Evolutionary conservation across 768 basidiomycete genomes (phyloP).

Genomic region (Strobilomyces confusus): DNA sequence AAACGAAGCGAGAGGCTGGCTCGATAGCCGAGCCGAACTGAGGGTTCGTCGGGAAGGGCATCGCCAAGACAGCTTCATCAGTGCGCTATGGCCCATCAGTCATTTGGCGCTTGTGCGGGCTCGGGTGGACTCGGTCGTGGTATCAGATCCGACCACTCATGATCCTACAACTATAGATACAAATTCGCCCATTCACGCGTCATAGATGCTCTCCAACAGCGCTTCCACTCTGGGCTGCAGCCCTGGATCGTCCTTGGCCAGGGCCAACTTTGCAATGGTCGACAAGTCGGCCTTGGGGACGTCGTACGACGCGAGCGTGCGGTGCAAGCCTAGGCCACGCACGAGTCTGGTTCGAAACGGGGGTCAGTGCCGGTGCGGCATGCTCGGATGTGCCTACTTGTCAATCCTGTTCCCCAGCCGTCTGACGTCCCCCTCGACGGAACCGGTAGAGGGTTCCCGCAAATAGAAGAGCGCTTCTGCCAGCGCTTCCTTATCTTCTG

Average conservation of each 20-base stretch:
- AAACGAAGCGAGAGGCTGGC: not conserved
- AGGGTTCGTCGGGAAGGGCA: slow-evolving; percentile 8
- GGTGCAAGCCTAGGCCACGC: slow-evolving; percentile 51
- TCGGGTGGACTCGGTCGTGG: not conserved
- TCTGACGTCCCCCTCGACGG: slow-evolving; percentile 57
- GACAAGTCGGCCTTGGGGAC: slow-evolving; percentile 56
- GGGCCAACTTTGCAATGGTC: slow-evolving; percentile 41
- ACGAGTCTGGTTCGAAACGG: slow-evolving; percentile 48
- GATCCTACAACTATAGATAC: no score
- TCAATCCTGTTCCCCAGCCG: slow-evolving; percentile 52
- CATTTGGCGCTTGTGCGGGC: slow-evolving; percentile 4
- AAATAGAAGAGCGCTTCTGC: slow-evolving; percentile 57
- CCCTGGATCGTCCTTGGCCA: slow-evolving; percentile 32
- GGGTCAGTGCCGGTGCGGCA: slow-evolving; percentile 6
- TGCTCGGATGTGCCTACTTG: slow-evolving; percentile 37
- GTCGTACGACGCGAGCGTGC: slow-evolving; percentile 55
- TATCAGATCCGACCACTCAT: no score
- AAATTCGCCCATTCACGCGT: not conserved
- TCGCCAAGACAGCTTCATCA: slow-evolving; percentile 20
- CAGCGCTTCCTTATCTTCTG: slow-evolving; percentile 60
- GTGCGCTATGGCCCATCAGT: slow-evolving; percentile 7
- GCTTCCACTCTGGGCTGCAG: slow-evolving; percentile 40
- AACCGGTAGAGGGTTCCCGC: slow-evolving; percentile 55
- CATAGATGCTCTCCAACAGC: slow-evolving; percentile 47
- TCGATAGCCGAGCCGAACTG: slow-evolving; percentile 11